Base-by-base conservation (phyloP, 345 rosid genomes). In the Kernera saxatilis region DNA sequence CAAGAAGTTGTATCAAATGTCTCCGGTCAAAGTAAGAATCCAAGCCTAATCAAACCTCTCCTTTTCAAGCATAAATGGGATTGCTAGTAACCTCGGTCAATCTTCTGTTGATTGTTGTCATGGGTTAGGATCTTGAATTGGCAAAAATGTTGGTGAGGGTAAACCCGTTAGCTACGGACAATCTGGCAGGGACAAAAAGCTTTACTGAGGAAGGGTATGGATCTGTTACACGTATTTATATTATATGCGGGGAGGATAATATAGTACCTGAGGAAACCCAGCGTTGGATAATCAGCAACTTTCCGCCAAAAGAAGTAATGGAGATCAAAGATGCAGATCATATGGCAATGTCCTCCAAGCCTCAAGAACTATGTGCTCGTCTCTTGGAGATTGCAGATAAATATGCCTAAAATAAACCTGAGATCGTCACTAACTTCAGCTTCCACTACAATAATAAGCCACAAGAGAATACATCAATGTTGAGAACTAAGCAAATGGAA, bases 311-410 rank as follows among this genome's bases (percentile, higher is more conserved):
- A 32, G 77, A 81, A 44, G 80, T 79, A 33, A 52, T 58, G 45
- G 68, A 59, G 68, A 81, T 83, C 23, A 19, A 46, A 5, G 80
- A 71, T 21, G 64, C 78, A 0, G 82, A 76, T 65, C 88, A 79
- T 46, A 78, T 80, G 88, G 30, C 70, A 41, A 78, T 84, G 77
- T 15, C 64, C 13, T 79, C 81, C 1, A 76, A 70, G 46, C 84
- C 85, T 9, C 45, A 18, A 3, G 68, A 79, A 61, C 72, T 85
- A 0, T 41, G 64, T 27, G 66, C 29, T 6, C 33, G 10, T 39
- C 53, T 84, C 21, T 33, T 30, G 33, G 26, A 78, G 1, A 60
- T 70, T 2, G 84, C 73, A 1, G n/a, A 29, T 8, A 53, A 64
- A 33, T 73, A 44, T 5, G 44, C 71, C 0, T 48, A 49, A 46